These are phyloP conservation scores for Penicillium pulvis DNA, from an alignment of 495 filamentous ascomycete species.

Conservation along the genomic window DNA sequence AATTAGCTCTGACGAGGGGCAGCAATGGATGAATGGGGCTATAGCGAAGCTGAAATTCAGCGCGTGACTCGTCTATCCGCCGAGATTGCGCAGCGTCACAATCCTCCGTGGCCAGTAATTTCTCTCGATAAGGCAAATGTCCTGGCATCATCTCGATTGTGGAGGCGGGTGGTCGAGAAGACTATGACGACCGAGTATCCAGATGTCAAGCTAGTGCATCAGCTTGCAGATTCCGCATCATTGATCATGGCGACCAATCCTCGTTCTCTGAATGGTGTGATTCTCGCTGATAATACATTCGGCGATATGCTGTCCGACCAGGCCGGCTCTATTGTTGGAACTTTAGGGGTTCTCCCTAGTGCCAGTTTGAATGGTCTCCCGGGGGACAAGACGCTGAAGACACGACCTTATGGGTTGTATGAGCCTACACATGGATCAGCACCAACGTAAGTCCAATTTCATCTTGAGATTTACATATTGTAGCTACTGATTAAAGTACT, in stretches of 20 bases:
- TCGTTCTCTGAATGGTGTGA: slow-evolving; percentile 49
- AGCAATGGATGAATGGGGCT: slow-evolving; percentile 54
- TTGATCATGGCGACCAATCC: slow-evolving; percentile 53
- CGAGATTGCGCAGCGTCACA: slow-evolving; percentile 44
- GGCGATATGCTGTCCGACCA: slow-evolving; percentile 57
- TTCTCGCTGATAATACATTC: slow-evolving; percentile 55
- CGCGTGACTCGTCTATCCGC: slow-evolving; percentile 51
- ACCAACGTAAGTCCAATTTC: slow-evolving; percentile 34
- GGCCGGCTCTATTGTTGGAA: slow-evolving; percentile 50
- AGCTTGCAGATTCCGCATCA: slow-evolving; percentile 53
- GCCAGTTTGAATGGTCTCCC: slow-evolving; percentile 53
- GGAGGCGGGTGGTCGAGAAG: slow-evolving; percentile 47
- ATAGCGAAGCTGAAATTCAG: slow-evolving; percentile 48
- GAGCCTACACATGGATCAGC: slow-evolving; percentile 48
- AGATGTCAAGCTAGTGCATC: slow-evolving; percentile 45
- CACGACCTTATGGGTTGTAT: slow-evolving; percentile 41
- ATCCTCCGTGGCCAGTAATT: slow-evolving; percentile 48
- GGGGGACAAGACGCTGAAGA: slow-evolving; percentile 30
- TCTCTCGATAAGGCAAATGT: slow-evolving; percentile 56
- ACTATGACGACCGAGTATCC: slow-evolving; percentile 51
- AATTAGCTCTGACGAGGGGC: neutral
- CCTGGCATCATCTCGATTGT: slow-evolving; percentile 50
- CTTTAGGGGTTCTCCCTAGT: slow-evolving; percentile 50
- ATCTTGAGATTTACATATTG: no score
- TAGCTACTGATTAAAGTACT: neutral